phyloP scores from a whole-genome alignment of 176 grass and related monocot species.

The Musa itinerans region DNA sequence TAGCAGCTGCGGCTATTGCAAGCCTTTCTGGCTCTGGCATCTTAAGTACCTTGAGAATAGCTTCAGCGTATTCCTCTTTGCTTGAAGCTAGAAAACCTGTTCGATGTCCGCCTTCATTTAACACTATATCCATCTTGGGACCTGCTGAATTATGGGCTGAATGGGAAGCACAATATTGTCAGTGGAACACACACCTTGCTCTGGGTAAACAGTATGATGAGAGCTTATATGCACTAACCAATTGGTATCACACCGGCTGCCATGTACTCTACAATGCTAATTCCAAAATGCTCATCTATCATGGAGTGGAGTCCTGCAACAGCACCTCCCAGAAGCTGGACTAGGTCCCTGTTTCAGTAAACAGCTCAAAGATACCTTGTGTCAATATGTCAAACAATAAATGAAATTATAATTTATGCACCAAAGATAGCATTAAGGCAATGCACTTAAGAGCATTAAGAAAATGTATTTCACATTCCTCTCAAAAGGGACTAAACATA shows the following conservation, averaged over 20 bases:
- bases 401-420: background rate
- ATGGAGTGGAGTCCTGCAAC: constrained; percentile 83
- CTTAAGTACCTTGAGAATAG: constrained; percentile 56
- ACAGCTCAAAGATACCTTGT: background rate
- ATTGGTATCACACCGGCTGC: constrained; percentile 92
- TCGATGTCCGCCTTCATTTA: constrained; percentile 52
- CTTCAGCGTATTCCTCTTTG: constrained; percentile 63
- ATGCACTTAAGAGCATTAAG: background rate
- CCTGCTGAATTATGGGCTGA: constrained; percentile 87
- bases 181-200: background rate
- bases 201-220: background rate
- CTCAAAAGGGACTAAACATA: background rate
- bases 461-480: background rate
- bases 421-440: background rate
- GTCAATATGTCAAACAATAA: background rate
- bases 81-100: constrained; percentile 65
- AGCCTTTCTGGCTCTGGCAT: constrained; percentile 60
- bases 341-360: constrained; percentile 49
- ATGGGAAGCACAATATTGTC: background rate
- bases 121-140: constrained; percentile 89
- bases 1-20: constrained; percentile 47
- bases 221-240: constrained; percentile 31
- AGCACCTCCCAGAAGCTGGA: constrained; percentile 66
- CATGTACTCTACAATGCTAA: constrained; percentile 96
- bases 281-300: constrained; percentile 95